Percentiles rank a stretch among this genome's conserved stretches.
Evolutionary conservation across 2,329 filamentous ascomycete genomes (phyloP).

Genomic region (Xylariaceae sp.): DNA sequence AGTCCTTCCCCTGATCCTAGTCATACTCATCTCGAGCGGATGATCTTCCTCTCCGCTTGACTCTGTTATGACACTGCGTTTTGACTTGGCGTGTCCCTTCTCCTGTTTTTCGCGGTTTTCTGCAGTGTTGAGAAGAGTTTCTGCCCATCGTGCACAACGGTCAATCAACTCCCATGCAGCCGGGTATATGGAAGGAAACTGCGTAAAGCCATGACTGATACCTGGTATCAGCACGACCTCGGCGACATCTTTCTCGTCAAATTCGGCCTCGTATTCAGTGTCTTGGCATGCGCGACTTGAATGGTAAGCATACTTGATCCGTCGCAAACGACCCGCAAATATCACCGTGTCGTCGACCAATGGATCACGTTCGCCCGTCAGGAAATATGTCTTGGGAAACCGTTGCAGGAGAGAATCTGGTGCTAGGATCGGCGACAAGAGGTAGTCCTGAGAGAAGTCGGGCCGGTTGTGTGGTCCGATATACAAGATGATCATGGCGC

Average conservation of each 20-base stretch:
- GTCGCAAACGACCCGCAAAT: constrained; percentile 81
- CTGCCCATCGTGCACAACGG: constrained; percentile 74
- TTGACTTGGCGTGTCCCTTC: constrained; percentile 19
- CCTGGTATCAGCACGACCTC: constrained; percentile 84
- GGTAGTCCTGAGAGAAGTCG: constrained; percentile 85
- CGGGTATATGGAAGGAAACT: constrained; percentile 83
- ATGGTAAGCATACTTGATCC: constrained; percentile 61
- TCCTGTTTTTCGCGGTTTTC: constrained; percentile 37
- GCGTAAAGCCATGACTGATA: constrained; percentile 88
- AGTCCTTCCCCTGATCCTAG: constrained; percentile 34
- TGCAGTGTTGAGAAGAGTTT: constrained; percentile 61
- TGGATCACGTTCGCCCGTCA: constrained; percentile 92
- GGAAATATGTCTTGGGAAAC: constrained; percentile 92
- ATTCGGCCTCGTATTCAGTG: constrained; percentile 47
- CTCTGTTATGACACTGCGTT: constrained; percentile 50
- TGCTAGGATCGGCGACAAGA: constrained; percentile 83
- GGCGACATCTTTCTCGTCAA: constrained; percentile 68
- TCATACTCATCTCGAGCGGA: constrained; percentile 75
- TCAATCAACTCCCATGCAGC: constrained; percentile 86
- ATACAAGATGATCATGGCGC: constrained; percentile 97
- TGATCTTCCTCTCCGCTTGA: constrained; percentile 73
- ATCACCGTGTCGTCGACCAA: constrained; percentile 96
- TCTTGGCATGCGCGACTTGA: constrained; percentile 44
- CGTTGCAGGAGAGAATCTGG: constrained; percentile 74
- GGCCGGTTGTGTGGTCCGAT: constrained; percentile 90